Conservation (phyloP, 1,139 yeast species). For the Arxiozyma slooffiae region DNA sequence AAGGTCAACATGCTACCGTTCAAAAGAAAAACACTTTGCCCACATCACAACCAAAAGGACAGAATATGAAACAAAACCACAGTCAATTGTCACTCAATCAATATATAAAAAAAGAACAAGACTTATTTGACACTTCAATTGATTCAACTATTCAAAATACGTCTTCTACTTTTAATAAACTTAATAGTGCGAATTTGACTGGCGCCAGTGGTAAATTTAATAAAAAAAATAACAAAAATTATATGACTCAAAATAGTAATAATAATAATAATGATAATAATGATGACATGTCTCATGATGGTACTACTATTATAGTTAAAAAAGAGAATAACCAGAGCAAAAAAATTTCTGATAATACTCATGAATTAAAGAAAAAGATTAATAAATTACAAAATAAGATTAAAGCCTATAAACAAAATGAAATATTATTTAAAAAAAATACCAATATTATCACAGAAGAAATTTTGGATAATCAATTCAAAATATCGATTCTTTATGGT, state of each 20-base stretch:
- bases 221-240: too few relatives aligned
- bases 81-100: not conserved
- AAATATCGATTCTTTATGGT: slow-evolving; percentile 17
- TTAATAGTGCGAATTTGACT: not conserved
- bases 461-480: slow-evolving; percentile 14
- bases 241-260: not conserved
- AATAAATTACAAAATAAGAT: slow-evolving; percentile 4
- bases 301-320: too few relatives aligned
- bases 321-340: too few relatives aligned
- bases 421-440: slow-evolving; percentile 8
- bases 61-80: too few relatives aligned
- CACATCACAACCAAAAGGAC: not conserved
- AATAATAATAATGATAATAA: too few relatives aligned
- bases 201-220: not conserved
- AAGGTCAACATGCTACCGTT: not conserved
- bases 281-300: not conserved
- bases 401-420: slow-evolving; percentile 5
- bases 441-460: slow-evolving; percentile 12
- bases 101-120: not conserved
- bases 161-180: slow-evolving; percentile 39
- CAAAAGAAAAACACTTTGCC: not conserved
- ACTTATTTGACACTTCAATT: slow-evolving; percentile 51
- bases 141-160: slow-evolving; percentile 45
- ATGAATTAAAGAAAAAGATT: slow-evolving; percentile 1
- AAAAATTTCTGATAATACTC: not conserved